phyloP scores from a whole-genome alignment of 192 early-diverging fungal genomes.

The Mortierella hygrophila region DNA sequence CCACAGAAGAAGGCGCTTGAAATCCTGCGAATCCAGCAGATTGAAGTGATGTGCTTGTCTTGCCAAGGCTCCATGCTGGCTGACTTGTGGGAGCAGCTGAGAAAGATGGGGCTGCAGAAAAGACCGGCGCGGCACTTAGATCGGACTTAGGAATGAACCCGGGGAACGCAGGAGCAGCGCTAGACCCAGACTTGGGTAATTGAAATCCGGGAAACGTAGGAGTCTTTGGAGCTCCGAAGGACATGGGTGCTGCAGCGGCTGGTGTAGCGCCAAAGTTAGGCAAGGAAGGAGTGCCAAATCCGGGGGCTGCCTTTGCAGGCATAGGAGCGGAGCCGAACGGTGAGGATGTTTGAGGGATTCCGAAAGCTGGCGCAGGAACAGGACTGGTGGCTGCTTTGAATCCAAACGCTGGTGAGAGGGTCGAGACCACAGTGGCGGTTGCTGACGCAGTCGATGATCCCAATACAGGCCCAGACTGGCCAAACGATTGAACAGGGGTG shows the following conservation, averaged over 20 bases:
- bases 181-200: not conserved
- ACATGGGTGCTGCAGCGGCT: not conserved
- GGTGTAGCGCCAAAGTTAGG: not conserved
- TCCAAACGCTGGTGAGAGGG: not conserved
- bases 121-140: not conserved
- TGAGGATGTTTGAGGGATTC: not conserved
- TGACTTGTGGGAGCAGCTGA: not conserved
- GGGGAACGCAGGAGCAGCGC: not conserved
- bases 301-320: not conserved
- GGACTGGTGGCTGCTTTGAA: not conserved
- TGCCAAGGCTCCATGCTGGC: not conserved
- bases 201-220: conserved; percentile 13
- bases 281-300: not conserved
- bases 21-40: conserved; percentile 6
- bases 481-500: not conserved
- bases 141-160: not conserved
- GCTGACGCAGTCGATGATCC: not conserved
- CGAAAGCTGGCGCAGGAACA: conserved; percentile 2
- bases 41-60: not conserved
- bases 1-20: conserved; percentile 14
- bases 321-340: conserved; percentile 1
- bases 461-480: not conserved
- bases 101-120: not conserved
- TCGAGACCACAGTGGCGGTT: not conserved
- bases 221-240: not conserved